Percentiles rank a stretch among this genome's conserved stretches.
These are phyloP conservation scores for Onygenales sp. DNA, from an alignment of 2,329 filamentous ascomycete species.

Conservation along the genomic window DNA sequence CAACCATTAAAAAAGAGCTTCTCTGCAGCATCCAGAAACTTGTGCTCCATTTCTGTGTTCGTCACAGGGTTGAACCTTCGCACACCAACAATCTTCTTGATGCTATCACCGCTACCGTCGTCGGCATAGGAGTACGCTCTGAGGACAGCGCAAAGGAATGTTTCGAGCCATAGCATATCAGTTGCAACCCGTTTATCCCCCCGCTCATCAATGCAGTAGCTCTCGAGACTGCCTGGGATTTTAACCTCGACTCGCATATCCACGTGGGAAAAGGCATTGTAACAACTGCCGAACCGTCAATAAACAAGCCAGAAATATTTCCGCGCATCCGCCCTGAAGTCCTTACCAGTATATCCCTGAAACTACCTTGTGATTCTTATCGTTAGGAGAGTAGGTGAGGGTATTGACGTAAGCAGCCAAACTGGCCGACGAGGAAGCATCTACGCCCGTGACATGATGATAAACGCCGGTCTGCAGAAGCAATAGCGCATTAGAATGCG, in stretches of 20 bases:
- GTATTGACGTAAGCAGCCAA: constrained; percentile 98
- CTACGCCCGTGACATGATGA: constrained; percentile 94
- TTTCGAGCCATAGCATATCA: constrained; percentile 93
- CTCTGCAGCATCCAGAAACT: constrained; percentile 89
- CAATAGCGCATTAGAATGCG: not conserved
- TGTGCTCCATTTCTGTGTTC: constrained; percentile 95
- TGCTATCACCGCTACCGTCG: constrained; percentile 85
- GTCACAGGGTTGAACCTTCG: constrained; percentile 95
- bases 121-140: constrained; percentile 95
- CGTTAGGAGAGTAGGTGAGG: constrained; percentile 78
- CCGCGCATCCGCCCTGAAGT: not conserved
- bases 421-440: constrained; percentile 94
- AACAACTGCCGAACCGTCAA: constrained; percentile 51
- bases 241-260: constrained; percentile 98
- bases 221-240: constrained; percentile 92
- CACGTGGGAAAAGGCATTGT: constrained; percentile 96
- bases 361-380: constrained; percentile 79
- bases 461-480: constrained; percentile 72
- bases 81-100: constrained; percentile 95
- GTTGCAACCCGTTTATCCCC: constrained; percentile 90
- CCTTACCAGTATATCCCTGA: constrained; percentile 86
- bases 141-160: constrained; percentile 89
- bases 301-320: not conserved
- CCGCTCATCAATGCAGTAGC: constrained; percentile 93
- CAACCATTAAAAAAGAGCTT: constrained; percentile 85